Evolutionary conservation across 1,284 basidiomycete genomes (phyloP).

Genomic region (Gyrodon tennesseensis): DNA sequence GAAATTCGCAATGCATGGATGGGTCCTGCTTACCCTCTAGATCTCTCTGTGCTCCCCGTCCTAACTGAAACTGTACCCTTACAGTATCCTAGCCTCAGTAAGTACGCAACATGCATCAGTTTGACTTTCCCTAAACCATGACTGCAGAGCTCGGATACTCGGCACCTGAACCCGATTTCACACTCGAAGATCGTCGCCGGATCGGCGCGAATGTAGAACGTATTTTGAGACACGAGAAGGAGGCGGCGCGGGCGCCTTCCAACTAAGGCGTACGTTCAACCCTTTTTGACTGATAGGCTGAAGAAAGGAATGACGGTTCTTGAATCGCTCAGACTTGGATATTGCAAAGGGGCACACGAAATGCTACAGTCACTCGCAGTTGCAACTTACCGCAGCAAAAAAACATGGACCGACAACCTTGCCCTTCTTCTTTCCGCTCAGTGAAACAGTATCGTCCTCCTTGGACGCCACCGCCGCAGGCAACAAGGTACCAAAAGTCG

Average conservation of each 20-base stretch:
- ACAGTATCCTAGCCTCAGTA: slow-evolving; percentile 71
- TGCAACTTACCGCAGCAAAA: slow-evolving; percentile 10
- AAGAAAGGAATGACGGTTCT: not conserved
- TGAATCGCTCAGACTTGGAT: not conserved
- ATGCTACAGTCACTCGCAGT: slow-evolving; percentile 12
- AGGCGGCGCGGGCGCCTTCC: slow-evolving; percentile 55
- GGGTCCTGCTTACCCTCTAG: slow-evolving; percentile 64
- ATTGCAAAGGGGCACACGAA: too few species aligned
- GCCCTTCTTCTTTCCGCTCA: slow-evolving; percentile 48
- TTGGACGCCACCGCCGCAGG: slow-evolving; percentile 45
- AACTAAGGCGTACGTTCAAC: slow-evolving; percentile 20
- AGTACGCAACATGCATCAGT: slow-evolving; percentile 25
- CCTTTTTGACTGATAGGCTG: not conserved
- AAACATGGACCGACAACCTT: slow-evolving; percentile 41
- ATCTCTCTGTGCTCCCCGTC: slow-evolving; percentile 58
- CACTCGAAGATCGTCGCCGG: slow-evolving; percentile 52
- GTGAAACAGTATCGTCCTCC: slow-evolving; percentile 64
- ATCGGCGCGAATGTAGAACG: slow-evolving; percentile 54
- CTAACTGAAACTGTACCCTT: slow-evolving; percentile 56
- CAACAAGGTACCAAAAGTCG: slow-evolving; percentile 56
- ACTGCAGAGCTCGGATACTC: slow-evolving; percentile 57
- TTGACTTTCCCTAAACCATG: not conserved
- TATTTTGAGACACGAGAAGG: slow-evolving; percentile 53
- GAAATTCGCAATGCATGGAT: slow-evolving; percentile 69
- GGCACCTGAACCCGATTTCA: slow-evolving; percentile 46